These are phyloP conservation scores for Malus hybrid DNA, from an alignment of 331 rosid species.

Conservation along the genomic window DNA sequence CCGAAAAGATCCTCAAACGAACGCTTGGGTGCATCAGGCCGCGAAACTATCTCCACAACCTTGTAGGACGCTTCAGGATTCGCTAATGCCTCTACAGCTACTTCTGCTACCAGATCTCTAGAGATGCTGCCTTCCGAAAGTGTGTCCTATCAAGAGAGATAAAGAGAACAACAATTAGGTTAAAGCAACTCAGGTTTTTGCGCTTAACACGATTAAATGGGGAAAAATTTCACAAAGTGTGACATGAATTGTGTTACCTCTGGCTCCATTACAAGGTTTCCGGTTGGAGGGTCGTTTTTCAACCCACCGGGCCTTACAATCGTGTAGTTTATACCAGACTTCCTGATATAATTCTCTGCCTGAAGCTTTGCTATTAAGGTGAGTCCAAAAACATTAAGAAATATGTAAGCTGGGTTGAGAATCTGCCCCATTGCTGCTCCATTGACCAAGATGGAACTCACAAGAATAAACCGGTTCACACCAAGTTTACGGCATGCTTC, in stretches of 20 bases:
- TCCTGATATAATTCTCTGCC: slow-evolving; percentile 73
- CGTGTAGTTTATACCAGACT: slow-evolving; percentile 93
- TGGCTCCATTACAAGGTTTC: slow-evolving; percentile 80
- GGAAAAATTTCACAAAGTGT: neutral
- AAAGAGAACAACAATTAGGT: neutral
- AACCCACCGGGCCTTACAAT: slow-evolving; percentile 95
- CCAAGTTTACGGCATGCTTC: slow-evolving; percentile 81
- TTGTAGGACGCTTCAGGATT: slow-evolving; percentile 76
- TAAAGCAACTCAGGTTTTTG: neutral
- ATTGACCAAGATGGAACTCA: slow-evolving; percentile 92
- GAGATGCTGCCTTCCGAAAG: slow-evolving; percentile 75
- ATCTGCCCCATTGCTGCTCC: slow-evolving; percentile 97
- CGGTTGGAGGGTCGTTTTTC: slow-evolving; percentile 82
- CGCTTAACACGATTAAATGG: neutral
- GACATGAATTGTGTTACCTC: slow-evolving; percentile 44
- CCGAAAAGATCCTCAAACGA: slow-evolving; percentile 73
- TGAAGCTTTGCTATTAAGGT: slow-evolving; percentile 87
- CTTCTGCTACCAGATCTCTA: slow-evolving; percentile 93
- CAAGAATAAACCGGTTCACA: slow-evolving; percentile 72
- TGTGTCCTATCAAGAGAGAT: slow-evolving; percentile 49
- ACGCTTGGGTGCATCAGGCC: slow-evolving; percentile 66
- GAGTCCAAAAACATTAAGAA: slow-evolving; percentile 88
- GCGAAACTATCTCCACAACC: slow-evolving; percentile 84
- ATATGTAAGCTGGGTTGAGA: slow-evolving; percentile 82
- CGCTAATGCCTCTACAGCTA: slow-evolving; percentile 76